Base-by-base conservation (phyloP, 1,139 yeast species). In the Geotrichum citri-aurantii region DNA sequence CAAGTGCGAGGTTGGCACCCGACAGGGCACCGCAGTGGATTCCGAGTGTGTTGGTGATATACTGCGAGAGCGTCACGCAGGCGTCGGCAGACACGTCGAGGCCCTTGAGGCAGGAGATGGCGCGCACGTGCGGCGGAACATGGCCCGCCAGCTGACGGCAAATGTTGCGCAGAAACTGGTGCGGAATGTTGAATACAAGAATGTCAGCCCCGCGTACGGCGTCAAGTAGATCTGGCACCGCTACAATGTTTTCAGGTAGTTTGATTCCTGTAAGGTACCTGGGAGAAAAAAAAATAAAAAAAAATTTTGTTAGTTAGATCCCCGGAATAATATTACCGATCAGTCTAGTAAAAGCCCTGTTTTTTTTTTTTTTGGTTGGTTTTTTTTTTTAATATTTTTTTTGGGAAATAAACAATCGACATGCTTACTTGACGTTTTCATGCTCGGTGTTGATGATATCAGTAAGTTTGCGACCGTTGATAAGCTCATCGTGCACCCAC, bases 1-100 rank as follows among this genome's bases (percentile, higher is more conserved):
- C 98, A 57, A 90, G 87, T 59, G 98, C 98, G 66, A 92, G 80
- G 76, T 92, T 92, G 61, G 98, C 98, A 61, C 98, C 98, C 1
- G 95, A 87, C 60, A 92, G 79, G 23, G 91, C 97, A 73, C 98
- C 98, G 77, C 97, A 92, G 75, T 86, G 83, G 66, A 92, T 82
- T 52, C 92, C 91, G 69, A 92, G 81, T 64, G 83, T 81, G 65
- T 87, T 85, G 60, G 87, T 81, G 68, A 92, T 86, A 68, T 83
- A 83, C 65, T 84, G 84, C 42, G 95, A 84, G 65, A 91, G 80
- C 68, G 92, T 79, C 69, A 85, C 85, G 69, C 95, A 90, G 59
- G 95, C 95, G 64, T 85, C 81, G 61, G 86, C 81, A 59, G 82
- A 81, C 55, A 92, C 95, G 71, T 90, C 90, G 70, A 92, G 83